Conservation (phyloP, 225 moss, liverwort and hornwort genomes). For the Rhytidiadelphus loreus region DNA sequence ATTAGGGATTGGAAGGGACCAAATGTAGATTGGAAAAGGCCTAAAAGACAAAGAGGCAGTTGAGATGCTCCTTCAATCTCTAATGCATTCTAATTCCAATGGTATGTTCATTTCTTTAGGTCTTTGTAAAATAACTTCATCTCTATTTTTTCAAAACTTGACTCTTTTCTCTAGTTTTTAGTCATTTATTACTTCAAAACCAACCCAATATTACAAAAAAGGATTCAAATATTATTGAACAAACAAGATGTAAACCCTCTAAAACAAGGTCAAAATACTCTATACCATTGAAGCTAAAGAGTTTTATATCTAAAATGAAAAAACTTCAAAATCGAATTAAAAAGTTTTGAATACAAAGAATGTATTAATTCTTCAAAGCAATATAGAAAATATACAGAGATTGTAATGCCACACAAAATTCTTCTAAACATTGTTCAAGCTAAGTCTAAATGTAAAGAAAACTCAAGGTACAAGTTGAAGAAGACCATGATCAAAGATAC, state of each 20-base stretch:
- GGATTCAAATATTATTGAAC: neutral
- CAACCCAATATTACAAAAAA: neutral
- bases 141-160: neutral
- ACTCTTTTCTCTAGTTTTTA: neutral
- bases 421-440: too few species aligned
- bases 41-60: too few species aligned
- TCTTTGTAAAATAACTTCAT: neutral
- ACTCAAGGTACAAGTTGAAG: neutral
- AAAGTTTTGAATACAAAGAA: neutral
- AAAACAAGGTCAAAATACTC: neutral
- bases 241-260: accelerated
- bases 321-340: neutral
- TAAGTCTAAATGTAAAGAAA: too few species aligned
- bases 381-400: neutral
- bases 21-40: neutral
- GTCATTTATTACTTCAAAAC: too few species aligned
- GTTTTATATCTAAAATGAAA: neutral
- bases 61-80: neutral
- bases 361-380: neutral
- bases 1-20: too few species aligned
- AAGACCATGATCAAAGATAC: accelerated
- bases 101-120: neutral
- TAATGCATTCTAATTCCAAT: neutral
- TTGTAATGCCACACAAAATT: too few species aligned
- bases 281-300: neutral